Base-by-base conservation (phyloP, 2,329 filamentous ascomycete genomes). In the Aspergillus ochraceoroseus region DNA sequence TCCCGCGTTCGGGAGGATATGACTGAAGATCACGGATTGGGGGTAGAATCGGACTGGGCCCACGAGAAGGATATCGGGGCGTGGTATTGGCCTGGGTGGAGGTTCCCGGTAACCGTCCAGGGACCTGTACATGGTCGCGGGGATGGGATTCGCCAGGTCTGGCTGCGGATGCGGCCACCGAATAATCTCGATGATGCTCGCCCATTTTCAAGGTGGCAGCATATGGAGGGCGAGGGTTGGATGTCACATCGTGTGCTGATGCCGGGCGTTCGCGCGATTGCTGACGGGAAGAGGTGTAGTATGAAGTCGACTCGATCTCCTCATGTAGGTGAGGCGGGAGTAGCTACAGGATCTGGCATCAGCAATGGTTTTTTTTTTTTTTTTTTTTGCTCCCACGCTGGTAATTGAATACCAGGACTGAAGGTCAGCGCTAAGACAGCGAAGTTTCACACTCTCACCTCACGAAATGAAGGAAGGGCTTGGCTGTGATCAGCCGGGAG, bases 251-350 rank as follows among this genome's bases (percentile, higher is more conserved):
- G 26, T 59, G 60, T 17, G 54, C 55, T 23, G 56, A 62, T 19
- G 43, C 37, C 18, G 57, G 56, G 14, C 56, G 58, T 18, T 63
- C 61, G 43, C 56, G 58, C 39, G 53, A 49, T 32, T 53, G 48
- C 25, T 51, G 53, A 11, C 58, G 55, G 6, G 57, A 52, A 28
- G 58, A 52, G 27, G 48, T 52, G 39, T 55, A 56, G 45, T 60
- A 65, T 45, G 63, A 53, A 8, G 58, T 59, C 14, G 64, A 65
- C 22, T 67, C 64, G 44, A 67, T 67, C 44, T 65, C 64, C 45
- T 66, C 63, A 43, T 67, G 64, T 7, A 67, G 56, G 45, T 67
- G 62, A 41, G 63, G 54, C 17, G 64, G 64, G 9, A 67, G 61
- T 8, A 67, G 53, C 64, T 67, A 32, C 7, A 19, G 12, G 11